These are phyloP conservation scores for Lecanicillium sp. DNA, from an alignment of 2,329 filamentous ascomycete genomes.

Conservation along the genomic window DNA sequence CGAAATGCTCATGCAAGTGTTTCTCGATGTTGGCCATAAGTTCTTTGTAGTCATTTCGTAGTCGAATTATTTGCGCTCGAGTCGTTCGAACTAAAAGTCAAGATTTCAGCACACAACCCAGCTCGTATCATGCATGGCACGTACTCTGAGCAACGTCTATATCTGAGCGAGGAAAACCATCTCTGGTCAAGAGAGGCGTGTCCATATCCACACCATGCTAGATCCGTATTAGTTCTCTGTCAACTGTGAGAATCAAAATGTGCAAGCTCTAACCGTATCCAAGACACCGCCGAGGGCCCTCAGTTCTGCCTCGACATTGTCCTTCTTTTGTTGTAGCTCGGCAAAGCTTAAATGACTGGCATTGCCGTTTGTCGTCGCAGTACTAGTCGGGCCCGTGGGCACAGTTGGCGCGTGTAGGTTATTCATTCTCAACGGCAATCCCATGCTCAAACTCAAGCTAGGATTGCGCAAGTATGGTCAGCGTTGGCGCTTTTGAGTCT, in stretches of 20 bases:
- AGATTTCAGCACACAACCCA: slow-evolving; percentile 4
- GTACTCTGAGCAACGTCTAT: slow-evolving; percentile 91
- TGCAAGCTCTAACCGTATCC: slow-evolving; percentile 80
- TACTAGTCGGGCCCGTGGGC: slow-evolving; percentile 66
- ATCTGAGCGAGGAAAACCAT: slow-evolving; percentile 88
- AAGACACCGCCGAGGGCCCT: slow-evolving; percentile 76
- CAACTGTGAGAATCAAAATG: slow-evolving; percentile 11
- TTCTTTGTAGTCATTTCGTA: slow-evolving; percentile 89
- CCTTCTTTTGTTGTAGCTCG: slow-evolving; percentile 78
- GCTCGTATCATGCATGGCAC: slow-evolving; percentile 12
- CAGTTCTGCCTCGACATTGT: slow-evolving; percentile 77
- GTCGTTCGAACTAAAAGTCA: slow-evolving; percentile 71
- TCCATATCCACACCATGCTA: slow-evolving; percentile 93
- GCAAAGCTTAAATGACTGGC: slow-evolving; percentile 59
- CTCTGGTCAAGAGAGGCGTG: slow-evolving; percentile 74
- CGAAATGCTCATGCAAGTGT: slow-evolving; percentile 83
- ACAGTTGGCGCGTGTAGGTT: slow-evolving; percentile 52
- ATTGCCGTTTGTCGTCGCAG: slow-evolving; percentile 50
- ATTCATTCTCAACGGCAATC: slow-evolving; percentile 30
- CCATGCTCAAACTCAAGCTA: too few species aligned
- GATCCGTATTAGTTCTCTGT: slow-evolving; percentile 13
- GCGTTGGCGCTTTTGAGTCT: too few species aligned
- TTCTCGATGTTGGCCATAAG: slow-evolving; percentile 79
- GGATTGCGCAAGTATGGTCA: background rate
- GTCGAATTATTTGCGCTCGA: slow-evolving; percentile 75